Percentiles rank a stretch among this genome's conserved stretches.
Evolutionary conservation across 208 protist species (phyloP).

Genomic region (Balamuthia mandrillaris): DNA sequence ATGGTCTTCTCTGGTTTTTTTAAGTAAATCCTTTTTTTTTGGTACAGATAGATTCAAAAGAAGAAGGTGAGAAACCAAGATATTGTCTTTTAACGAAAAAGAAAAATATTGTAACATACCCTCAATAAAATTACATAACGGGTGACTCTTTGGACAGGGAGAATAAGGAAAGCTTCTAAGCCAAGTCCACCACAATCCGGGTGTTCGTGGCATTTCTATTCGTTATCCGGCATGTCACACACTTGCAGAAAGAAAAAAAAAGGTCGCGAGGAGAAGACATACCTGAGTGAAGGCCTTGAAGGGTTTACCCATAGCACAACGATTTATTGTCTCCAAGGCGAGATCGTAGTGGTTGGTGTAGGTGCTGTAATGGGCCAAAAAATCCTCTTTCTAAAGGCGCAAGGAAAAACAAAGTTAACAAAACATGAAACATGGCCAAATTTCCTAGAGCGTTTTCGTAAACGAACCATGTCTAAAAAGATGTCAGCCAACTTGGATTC

Average conservation of each 20-base stretch:
- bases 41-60: neutral
- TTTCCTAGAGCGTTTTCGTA: neutral
- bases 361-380: neutral
- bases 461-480: constrained; percentile 12
- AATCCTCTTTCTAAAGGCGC: neutral
- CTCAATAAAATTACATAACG: constrained; percentile 6
- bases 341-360: constrained; percentile 31
- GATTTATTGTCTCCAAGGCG: constrained; percentile 1
- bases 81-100: neutral
- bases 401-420: neutral
- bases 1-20: constrained; percentile 4
- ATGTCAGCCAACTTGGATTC: neutral
- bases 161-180: constrained; percentile 15
- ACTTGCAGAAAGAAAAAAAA: too few species aligned
- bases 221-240: too few species aligned
- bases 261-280: too few species aligned
- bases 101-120: neutral
- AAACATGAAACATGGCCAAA: neutral
- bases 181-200: constrained; percentile 9
- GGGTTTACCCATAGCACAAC: neutral
- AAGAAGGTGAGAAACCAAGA: neutral
- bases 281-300: neutral
- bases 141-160: neutral
- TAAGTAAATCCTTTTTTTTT: neutral
- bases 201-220: constrained; percentile 15